Percentiles rank a stretch among this genome's conserved stretches.
phyloP scores from a whole-genome alignment of 371 early-diverging fungal species.

The Capniomyces stellatus region DNA sequence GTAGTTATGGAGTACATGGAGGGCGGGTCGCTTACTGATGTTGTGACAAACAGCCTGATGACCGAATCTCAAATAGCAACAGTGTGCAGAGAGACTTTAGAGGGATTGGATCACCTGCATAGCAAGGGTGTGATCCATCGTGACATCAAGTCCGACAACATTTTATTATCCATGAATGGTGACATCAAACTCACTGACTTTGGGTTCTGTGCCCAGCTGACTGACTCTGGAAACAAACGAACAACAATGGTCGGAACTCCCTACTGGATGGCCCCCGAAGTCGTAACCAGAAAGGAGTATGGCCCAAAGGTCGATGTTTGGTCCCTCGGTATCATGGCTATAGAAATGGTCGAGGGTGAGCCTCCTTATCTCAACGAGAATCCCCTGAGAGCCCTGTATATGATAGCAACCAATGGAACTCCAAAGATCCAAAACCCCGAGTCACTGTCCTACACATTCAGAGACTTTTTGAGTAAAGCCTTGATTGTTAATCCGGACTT shows the following conservation, averaged over 20 bases:
- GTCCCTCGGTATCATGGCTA: slow-evolving; percentile 91
- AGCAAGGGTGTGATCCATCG: slow-evolving; percentile 88
- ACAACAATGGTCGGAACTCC: slow-evolving; percentile 84
- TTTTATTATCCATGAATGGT: slow-evolving; percentile 68
- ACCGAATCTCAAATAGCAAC: slow-evolving; percentile 88
- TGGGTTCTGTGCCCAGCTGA: slow-evolving; percentile 85
- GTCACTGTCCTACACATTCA: slow-evolving; percentile 50
- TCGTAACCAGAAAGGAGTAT: slow-evolving; percentile 83
- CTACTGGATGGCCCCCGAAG: slow-evolving; percentile 95
- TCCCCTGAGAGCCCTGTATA: slow-evolving; percentile 74
- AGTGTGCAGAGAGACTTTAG: slow-evolving; percentile 71
- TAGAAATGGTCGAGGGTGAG: slow-evolving; percentile 84
- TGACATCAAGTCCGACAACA: slow-evolving; percentile 95
- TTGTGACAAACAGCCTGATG: slow-evolving; percentile 81
- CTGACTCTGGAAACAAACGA: slow-evolving; percentile 56
- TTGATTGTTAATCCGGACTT: slow-evolving; percentile 73
- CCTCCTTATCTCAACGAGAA: slow-evolving; percentile 92
- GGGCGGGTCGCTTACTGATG: slow-evolving; percentile 83
- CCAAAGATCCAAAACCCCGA: slow-evolving; percentile 82
- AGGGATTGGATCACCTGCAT: slow-evolving; percentile 84
- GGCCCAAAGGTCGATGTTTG: slow-evolving; percentile 92
- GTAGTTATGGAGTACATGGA: slow-evolving; percentile 96
- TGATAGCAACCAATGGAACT: slow-evolving; percentile 94
- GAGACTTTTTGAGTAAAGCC: slow-evolving; percentile 64
- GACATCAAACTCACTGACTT: slow-evolving; percentile 92